Conservation (phyloP, 306 rosid genomes). For the Castanospermum australe region DNA sequence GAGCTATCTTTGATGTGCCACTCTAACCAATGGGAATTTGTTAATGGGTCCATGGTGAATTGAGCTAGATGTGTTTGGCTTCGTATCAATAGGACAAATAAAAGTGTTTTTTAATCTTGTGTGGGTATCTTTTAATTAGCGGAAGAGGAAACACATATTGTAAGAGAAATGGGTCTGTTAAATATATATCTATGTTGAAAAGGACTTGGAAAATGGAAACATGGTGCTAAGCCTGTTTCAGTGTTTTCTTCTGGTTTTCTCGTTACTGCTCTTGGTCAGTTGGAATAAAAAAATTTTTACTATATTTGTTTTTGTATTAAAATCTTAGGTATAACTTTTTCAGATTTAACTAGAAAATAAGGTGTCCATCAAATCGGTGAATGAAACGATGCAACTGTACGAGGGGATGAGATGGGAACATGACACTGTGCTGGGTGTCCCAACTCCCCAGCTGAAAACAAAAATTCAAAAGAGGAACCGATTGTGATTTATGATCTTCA, state of each 20-base stretch:
- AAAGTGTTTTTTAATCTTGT: background rate
- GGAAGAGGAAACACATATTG: background rate
- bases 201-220: background rate
- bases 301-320: background rate
- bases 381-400: background rate
- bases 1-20: conserved; percentile 25
- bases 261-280: background rate
- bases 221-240: background rate
- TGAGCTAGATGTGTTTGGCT: conserved; percentile 16
- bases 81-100: conserved; percentile 11
- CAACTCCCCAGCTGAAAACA: conserved; percentile 39
- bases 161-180: background rate
- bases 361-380: conserved; percentile 4
- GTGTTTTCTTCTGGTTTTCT: background rate
- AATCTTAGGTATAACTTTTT: background rate
- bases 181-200: background rate
- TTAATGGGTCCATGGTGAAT: conserved; percentile 25
- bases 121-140: background rate
- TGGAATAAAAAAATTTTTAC: too few relatives aligned
- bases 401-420: conserved; percentile 12
- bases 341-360: background rate
- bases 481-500: conserved; percentile 27
- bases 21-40: conserved; percentile 27
- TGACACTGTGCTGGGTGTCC: conserved; percentile 29
- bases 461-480: conserved; percentile 31